A percentile compares a stretch with the other conserved stretches of the same genome.
phyloP scores from a whole-genome alignment of 495 filamentous ascomycete genomes.

The Penicillium lagena region DNA sequence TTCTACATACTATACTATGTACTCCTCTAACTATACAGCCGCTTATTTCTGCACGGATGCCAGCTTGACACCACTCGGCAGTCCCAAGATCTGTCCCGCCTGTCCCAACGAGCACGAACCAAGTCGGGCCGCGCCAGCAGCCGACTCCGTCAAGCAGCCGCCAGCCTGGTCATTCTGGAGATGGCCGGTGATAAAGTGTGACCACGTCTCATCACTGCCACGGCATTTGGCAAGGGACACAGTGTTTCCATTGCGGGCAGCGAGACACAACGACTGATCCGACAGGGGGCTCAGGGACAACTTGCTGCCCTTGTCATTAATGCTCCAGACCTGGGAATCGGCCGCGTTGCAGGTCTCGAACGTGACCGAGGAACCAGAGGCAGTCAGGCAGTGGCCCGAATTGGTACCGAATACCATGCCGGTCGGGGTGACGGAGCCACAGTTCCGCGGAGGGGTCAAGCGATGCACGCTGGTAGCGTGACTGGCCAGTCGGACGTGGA shows the following conservation, averaged over 20 bases:
- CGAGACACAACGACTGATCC: slow-evolving; percentile 13
- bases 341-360: slow-evolving; percentile 18
- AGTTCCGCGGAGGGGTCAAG: slow-evolving; percentile 11
- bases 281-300: slow-evolving; percentile 18
- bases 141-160: slow-evolving; percentile 16
- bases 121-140: not conserved
- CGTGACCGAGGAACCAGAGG: slow-evolving; percentile 1
- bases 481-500: slow-evolving; percentile 15
- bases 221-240: slow-evolving; percentile 11
- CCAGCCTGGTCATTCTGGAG: slow-evolving; percentile 13
- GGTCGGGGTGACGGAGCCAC: slow-evolving; percentile 15
- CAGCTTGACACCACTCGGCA: slow-evolving; percentile 22
- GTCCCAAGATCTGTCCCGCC: slow-evolving; percentile 23
- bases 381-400: slow-evolving; percentile 25
- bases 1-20: not conserved
- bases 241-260: not conserved
- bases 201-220: slow-evolving; percentile 13
- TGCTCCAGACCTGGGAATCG: slow-evolving; percentile 23
- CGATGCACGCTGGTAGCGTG: slow-evolving; percentile 24
- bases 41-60: not conserved
- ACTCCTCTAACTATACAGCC: not conserved
- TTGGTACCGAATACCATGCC: slow-evolving; percentile 29
- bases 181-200: slow-evolving; percentile 20
- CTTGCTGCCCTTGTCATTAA: slow-evolving; percentile 9
- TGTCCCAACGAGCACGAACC: slow-evolving; percentile 11